Evolutionary conservation across 2,329 filamentous ascomycete species (phyloP).

Genomic region (Byssoonygena ceratinophila): DNA sequence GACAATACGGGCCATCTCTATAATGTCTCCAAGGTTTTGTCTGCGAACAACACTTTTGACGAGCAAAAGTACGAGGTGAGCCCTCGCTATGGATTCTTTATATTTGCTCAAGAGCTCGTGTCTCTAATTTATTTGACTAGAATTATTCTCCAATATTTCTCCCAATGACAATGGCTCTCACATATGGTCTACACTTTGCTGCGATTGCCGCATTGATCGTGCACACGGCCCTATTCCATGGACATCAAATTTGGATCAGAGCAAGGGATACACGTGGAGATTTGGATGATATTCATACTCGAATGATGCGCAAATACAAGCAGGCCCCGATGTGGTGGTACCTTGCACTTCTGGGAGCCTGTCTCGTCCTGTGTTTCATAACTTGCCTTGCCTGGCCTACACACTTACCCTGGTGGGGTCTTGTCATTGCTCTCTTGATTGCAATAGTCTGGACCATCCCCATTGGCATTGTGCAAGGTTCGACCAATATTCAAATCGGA

Average conservation of each 20-base stretch:
- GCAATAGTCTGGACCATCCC: conserved; percentile 55
- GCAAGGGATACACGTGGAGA: conserved; percentile 42
- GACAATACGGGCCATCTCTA: conserved; percentile 58
- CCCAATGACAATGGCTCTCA: conserved; percentile 59
- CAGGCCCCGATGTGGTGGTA: conserved; percentile 52
- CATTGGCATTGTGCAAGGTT: conserved; percentile 54
- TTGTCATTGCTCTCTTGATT: conserved; percentile 55
- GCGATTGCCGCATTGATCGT: conserved; percentile 59
- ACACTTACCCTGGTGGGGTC: conserved; percentile 62
- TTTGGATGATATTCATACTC: conserved; percentile 45
- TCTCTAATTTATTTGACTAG: not conserved
- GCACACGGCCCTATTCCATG: conserved; percentile 56
- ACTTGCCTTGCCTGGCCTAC: conserved; percentile 49
- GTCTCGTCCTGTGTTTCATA: conserved; percentile 43
- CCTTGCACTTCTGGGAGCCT: conserved; percentile 35
- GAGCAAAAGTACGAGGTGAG: conserved; percentile 55
- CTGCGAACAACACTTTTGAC: conserved; percentile 51
- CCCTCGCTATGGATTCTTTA: conserved; percentile 37
- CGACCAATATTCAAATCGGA: conserved; percentile 55
- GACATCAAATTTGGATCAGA: conserved; percentile 55
- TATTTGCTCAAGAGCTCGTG: not conserved
- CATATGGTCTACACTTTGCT: conserved; percentile 63
- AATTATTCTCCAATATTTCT: conserved; percentile 43
- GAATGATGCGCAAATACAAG: conserved; percentile 49
- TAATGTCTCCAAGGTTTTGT: conserved; percentile 55